Conservation (phyloP, 495 filamentous ascomycete genomes). For the Xylaria castorea region DNA sequence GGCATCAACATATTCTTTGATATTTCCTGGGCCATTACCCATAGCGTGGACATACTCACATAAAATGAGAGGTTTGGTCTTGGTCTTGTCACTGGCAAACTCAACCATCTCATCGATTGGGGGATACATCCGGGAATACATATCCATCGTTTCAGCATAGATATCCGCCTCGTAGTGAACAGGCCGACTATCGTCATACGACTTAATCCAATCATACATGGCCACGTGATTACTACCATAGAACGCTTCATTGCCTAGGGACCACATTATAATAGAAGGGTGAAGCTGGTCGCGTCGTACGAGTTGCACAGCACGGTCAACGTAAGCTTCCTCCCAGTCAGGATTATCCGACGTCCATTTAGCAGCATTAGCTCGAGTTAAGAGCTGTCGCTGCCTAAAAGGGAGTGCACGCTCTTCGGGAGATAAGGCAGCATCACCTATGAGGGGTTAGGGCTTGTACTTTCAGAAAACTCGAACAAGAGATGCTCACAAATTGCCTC, state of each 20-base stretch:
- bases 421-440: constrained; percentile 39
- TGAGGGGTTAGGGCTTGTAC: neutral
- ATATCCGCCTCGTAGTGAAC: constrained; percentile 73
- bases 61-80: constrained; percentile 64
- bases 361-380: constrained; percentile 58
- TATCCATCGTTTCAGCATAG: constrained; percentile 64
- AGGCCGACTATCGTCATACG: constrained; percentile 60
- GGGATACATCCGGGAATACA: constrained; percentile 73
- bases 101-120: constrained; percentile 57
- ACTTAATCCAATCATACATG: constrained; percentile 68
- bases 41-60: constrained; percentile 76
- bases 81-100: constrained; percentile 53
- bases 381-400: constrained; percentile 54
- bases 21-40: constrained; percentile 73
- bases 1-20: constrained; percentile 68
- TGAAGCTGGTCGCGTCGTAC: constrained; percentile 72
- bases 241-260: constrained; percentile 72
- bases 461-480: constrained; percentile 14
- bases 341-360: constrained; percentile 68
- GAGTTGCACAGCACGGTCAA: constrained; percentile 69
- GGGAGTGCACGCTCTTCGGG: constrained; percentile 36
- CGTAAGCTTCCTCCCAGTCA: constrained; percentile 66
- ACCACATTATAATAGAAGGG: constrained; percentile 72
- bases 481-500: constrained; percentile 46
- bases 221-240: constrained; percentile 68